Conservation (phyloP, 176 grass and related monocot genomes). For the Triticum turgidum region DNA sequence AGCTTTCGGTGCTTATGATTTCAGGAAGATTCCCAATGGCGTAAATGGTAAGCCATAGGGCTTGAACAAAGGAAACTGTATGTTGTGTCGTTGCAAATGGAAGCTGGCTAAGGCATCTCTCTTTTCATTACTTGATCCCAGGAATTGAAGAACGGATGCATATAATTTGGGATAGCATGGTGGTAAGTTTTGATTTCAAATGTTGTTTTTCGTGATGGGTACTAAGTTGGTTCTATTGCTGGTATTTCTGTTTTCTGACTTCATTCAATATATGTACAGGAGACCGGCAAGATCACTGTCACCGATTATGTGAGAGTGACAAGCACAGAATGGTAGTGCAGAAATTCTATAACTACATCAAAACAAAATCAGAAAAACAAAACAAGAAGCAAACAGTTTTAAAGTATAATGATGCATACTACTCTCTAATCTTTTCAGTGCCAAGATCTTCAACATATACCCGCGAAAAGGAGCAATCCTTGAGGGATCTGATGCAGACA, state of each 20-base stretch:
- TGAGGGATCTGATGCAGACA: constrained; percentile 89
- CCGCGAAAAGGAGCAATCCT: constrained; percentile 83
- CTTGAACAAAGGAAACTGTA: not conserved
- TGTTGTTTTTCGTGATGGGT: not conserved
- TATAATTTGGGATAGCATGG: constrained; percentile 92
- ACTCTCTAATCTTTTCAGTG: constrained; percentile 42
- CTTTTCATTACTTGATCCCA: constrained; percentile 38
- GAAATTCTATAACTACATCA: not conserved
- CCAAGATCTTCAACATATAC: constrained; percentile 96
- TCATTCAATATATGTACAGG: constrained; percentile 45
- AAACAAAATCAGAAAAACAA: not conserved
- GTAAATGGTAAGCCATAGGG: constrained; percentile 68
- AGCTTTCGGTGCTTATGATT: constrained; percentile 87
- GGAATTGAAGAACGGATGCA: constrained; percentile 96
- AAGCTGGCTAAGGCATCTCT: constrained; percentile 16
- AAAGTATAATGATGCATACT: constrained; percentile 6
- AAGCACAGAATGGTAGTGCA: constrained; percentile 83
- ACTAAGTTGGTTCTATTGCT: constrained; percentile 10
- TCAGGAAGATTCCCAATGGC: constrained; percentile 92
- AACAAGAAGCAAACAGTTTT: not conserved
- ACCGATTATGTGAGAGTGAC: constrained; percentile 87
- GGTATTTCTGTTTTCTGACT: constrained; percentile 23
- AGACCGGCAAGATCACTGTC: constrained; percentile 70
- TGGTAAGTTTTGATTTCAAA: constrained; percentile 62
- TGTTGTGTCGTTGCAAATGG: not conserved